phyloP scores from a whole-genome alignment of 129 eudicot genomes.

The Pittosporum tobira region DNA sequence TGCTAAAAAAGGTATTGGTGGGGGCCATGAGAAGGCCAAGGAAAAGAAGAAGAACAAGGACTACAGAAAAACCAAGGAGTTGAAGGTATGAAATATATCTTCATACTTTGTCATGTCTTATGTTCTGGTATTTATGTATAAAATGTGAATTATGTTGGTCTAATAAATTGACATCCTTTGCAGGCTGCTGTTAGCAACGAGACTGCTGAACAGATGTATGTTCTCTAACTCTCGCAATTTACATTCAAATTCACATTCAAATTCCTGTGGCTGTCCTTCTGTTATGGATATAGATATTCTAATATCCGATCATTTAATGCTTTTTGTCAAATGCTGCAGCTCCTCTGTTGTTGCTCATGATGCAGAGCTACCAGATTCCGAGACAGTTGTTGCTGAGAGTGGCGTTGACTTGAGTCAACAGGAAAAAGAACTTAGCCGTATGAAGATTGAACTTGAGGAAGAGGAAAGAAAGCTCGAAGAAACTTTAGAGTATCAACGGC shows the following conservation, averaged over 20 bases:
- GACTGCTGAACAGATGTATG: conserved; percentile 38
- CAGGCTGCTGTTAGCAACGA: conserved; percentile 44
- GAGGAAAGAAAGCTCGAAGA: conserved; percentile 98
- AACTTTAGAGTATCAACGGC: conserved; percentile 86
- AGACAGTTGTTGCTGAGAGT: conserved; percentile 19
- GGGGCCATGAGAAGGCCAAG: conserved; percentile 64
- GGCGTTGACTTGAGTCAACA: conserved; percentile 31
- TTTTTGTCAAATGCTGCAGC: conserved; percentile 24
- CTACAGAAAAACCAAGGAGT: conserved; percentile 57
- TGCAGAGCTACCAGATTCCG: conserved; percentile 35
- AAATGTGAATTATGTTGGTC: not conserved
- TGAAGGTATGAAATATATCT: conserved; percentile 39
- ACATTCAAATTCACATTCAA: too few species aligned
- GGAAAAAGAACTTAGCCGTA: conserved; percentile 59
- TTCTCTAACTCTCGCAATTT: conserved; percentile 4
- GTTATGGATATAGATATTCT: conserved; percentile 3
- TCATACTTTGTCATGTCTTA: not conserved
- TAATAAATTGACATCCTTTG: conserved; percentile 16
- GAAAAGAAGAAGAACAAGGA: conserved; percentile 80
- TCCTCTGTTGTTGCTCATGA: conserved; percentile 33
- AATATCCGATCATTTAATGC: conserved; percentile 3
- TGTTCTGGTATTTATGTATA: not conserved
- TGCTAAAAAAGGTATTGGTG: conserved; percentile 42
- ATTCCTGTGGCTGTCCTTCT: conserved; percentile 1
- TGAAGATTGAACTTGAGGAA: conserved; percentile 77